A percentile compares a stretch with the other conserved stretches of the same genome.
phyloP scores from a whole-genome alignment of 208 protist genomes.

The Trypanosoma rangeli region DNA sequence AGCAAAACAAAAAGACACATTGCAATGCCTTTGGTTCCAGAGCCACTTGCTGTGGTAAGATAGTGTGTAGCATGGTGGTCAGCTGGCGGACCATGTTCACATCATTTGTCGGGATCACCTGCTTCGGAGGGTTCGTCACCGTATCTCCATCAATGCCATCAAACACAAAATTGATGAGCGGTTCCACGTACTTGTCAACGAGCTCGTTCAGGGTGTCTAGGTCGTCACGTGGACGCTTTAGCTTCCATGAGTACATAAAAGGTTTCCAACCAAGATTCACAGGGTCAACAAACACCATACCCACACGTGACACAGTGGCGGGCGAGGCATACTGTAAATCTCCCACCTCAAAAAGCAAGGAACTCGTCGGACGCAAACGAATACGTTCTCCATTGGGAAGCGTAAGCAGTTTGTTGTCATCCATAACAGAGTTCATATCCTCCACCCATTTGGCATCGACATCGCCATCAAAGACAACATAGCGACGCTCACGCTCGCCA shows the following conservation, averaged over 20 bases:
- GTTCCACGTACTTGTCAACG: conserved; percentile 93
- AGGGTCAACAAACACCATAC: conserved; percentile 99
- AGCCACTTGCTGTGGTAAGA: conserved; percentile 66
- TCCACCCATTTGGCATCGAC: conserved; percentile 99
- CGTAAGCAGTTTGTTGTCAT: conserved; percentile 99
- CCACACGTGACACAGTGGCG: conserved; percentile 98
- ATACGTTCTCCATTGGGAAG: conserved; percentile 99
- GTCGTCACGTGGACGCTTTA: conserved; percentile 83
- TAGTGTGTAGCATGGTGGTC: conserved; percentile 89
- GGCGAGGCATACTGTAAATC: conserved; percentile 99
- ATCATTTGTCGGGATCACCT: conserved; percentile 84
- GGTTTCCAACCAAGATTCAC: conserved; percentile 97
- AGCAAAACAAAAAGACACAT: conserved; percentile 94
- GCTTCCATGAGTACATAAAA: conserved; percentile 93
- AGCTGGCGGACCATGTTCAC: conserved; percentile 96
- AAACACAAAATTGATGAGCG: conserved; percentile 91
- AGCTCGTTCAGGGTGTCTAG: conserved; percentile 90
- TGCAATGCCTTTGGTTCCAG: conserved; percentile 93
- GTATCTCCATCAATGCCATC: conserved; percentile 88
- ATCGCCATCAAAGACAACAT: conserved; percentile 99
- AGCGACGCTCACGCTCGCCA: conserved; percentile 87
- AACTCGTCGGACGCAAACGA: conserved; percentile 92
- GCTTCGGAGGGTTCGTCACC: conserved; percentile 61
- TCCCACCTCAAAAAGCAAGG: conserved; percentile 98
- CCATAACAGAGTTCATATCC: conserved; percentile 99